Evolutionary conservation across 495 filamentous ascomycete genomes (phyloP).

Genomic region (Annulohypoxylon stygium): DNA sequence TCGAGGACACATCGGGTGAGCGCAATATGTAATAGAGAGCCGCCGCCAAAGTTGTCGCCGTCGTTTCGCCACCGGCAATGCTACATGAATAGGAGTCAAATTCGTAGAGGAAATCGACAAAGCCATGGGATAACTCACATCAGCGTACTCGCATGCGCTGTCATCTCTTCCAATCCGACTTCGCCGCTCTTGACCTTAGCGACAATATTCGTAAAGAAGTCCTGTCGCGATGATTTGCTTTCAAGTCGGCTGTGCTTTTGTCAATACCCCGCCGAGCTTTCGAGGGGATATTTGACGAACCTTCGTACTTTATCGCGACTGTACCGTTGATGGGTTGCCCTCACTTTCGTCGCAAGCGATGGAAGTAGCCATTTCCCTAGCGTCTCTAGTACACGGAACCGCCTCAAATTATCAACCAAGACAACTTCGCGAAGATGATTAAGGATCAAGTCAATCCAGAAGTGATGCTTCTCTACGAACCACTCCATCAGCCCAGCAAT

Average conservation of each 20-base stretch:
- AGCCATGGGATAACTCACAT: slow-evolving; percentile 5
- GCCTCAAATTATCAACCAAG: slow-evolving; percentile 37
- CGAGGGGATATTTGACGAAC: neutral
- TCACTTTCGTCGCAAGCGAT: slow-evolving; percentile 4
- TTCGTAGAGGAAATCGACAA: neutral
- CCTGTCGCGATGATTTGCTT: slow-evolving; percentile 8
- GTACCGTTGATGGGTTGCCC: neutral
- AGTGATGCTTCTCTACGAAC: slow-evolving; percentile 11
- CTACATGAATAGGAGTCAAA: neutral
- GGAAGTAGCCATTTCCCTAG: slow-evolving; percentile 8
- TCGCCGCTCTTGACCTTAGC: slow-evolving; percentile 25
- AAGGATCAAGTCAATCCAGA: slow-evolving; percentile 19
- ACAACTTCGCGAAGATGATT: slow-evolving; percentile 6
- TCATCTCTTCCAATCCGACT: slow-evolving; percentile 24
- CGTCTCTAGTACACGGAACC: slow-evolving; percentile 7
- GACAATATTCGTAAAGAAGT: slow-evolving; percentile 27
- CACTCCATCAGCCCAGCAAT: slow-evolving; percentile 16
- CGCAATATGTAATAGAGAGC: slow-evolving; percentile 54
- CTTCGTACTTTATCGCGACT: slow-evolving; percentile 10
- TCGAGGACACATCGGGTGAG: slow-evolving; percentile 45
- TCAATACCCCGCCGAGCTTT: neutral
- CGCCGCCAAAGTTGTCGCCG: slow-evolving; percentile 57
- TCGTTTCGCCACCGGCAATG: slow-evolving; percentile 65
- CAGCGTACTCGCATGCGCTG: slow-evolving; percentile 26
- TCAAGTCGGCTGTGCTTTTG: slow-evolving; percentile 15